phyloP scores from a whole-genome alignment of 768 basidiomycete species.

The Boletus insuetus region DNA sequence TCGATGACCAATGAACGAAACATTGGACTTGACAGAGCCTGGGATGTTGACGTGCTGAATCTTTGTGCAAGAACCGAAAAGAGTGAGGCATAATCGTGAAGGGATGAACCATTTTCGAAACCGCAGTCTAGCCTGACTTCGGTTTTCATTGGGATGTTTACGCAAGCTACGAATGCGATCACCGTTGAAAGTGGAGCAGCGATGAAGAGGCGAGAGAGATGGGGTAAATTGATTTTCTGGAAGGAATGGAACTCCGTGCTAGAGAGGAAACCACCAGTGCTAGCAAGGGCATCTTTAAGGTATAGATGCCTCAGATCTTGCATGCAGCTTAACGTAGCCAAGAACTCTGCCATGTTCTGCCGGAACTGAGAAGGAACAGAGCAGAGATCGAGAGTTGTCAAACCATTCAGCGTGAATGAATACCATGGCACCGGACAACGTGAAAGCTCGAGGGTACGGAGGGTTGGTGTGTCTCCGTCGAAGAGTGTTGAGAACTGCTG shows the following conservation, averaged over 20 bases:
- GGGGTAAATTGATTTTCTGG: not conserved
- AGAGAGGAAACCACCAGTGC: not conserved
- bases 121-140: not conserved
- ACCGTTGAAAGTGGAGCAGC: too few relatives aligned
- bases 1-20: not conserved
- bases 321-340: conserved; percentile 9
- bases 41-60: not conserved
- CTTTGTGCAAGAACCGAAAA: not conserved
- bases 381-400: conserved; percentile 35
- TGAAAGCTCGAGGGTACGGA: not conserved
- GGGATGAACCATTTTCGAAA: not conserved
- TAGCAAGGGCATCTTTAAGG: conserved; percentile 32
- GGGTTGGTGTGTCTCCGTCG: not conserved
- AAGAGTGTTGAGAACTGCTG: too few relatives aligned
- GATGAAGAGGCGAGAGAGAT: too few relatives aligned
- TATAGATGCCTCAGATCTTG: conserved; percentile 29
- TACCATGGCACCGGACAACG: not conserved
- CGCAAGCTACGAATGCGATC: too few relatives aligned
- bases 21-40: not conserved
- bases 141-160: not conserved
- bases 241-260: not conserved
- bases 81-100: not conserved
- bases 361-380: conserved; percentile 19
- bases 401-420: conserved; percentile 10
- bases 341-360: conserved; percentile 30